Evolutionary conservation across 2,329 filamentous ascomycete genomes (phyloP), one percentile per base, ranked within the genome.

Genomic region (Tympanopsis confertula): DNA sequence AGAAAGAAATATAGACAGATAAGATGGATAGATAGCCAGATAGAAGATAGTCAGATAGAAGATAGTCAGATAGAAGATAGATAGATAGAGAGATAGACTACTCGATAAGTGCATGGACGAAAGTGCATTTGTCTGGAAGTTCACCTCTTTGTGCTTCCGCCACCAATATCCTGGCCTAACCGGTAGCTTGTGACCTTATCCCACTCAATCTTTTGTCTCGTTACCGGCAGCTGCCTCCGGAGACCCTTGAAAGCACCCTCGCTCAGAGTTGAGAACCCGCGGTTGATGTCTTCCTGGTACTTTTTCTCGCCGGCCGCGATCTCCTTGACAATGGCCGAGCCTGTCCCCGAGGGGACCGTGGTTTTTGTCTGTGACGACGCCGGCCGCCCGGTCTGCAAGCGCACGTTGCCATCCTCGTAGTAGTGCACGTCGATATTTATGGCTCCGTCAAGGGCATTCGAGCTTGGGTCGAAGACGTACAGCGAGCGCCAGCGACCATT

Each of bases 131-230:
- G n/a, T n/a, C n/a, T n/a, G n/a, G n/a, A n/a, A n/a, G n/a, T n/a
- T n/a, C n/a, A 75, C 57, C 66, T 62, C 54, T 65, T 67, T 35
- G 66, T 65, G 48, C 75, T 76, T 38, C 78, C 78, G 36, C 81
- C 80, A 14, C 80, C 78, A 57, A 86, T 85, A 54, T 86, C 82
- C 59, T 86, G 82, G 19, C 84, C 83, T 48, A 94, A 67, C 42
- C 86, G 72, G 65, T 98, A 98, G 48, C 86, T 87, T 35, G 86
- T 82, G 47, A 98, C 86, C 69, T 94, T 95, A 61, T 98, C 89
- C 91, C 91, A 98, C 63, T 98, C 91, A 49, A 98, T 89, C 73
- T 95, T 95, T 68, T 98, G 91, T 54, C 91, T 79, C 44, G 91
- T 98, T 42, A 98, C 87, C 1, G 91, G 91, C 56, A 98, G 66